Percentiles rank a stretch among this genome's conserved stretches.
Evolutionary conservation across 2,329 filamentous ascomycete genomes (phyloP).

Genomic region (Akanthomyces uredinophilus): DNA sequence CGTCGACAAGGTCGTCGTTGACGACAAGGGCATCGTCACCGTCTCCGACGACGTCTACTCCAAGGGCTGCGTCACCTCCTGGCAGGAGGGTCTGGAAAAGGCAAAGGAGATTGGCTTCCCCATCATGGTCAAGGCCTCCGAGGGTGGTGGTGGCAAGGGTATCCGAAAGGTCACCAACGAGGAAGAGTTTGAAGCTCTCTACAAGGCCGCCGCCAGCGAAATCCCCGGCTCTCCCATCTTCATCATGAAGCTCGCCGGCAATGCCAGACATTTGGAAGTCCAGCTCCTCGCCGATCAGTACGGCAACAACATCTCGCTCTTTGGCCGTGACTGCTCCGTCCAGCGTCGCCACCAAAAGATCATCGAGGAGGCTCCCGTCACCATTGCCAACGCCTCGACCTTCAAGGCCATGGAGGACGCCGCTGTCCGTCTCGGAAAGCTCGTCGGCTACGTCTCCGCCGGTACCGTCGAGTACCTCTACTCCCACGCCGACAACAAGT

Average conservation of each 20-base stretch:
- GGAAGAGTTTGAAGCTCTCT: slow-evolving; percentile 77
- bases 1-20: slow-evolving; percentile 73
- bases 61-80: slow-evolving; percentile 84
- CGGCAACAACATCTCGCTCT: slow-evolving; percentile 98
- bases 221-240: slow-evolving; percentile 99
- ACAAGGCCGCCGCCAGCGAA: slow-evolving; percentile 94
- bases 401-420: slow-evolving; percentile 97
- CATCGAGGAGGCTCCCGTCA: slow-evolving; percentile 97
- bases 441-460: slow-evolving; percentile 97
- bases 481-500: slow-evolving; percentile 95
- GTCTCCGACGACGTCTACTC: slow-evolving; percentile 80
- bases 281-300: slow-evolving; percentile 98
- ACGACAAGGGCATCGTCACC: slow-evolving; percentile 82
- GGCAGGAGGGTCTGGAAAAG: slow-evolving; percentile 81
- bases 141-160: slow-evolving; percentile 98
- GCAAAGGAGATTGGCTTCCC: slow-evolving; percentile 93
- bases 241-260: slow-evolving; percentile 99
- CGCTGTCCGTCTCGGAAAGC: slow-evolving; percentile 84
- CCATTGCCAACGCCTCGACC: slow-evolving; percentile 81
- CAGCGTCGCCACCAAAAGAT: slow-evolving; percentile 99
- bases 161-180: slow-evolving; percentile 90
- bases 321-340: slow-evolving; percentile 97
- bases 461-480: slow-evolving; percentile 99
- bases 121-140: slow-evolving; percentile 99
- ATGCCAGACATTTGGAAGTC: slow-evolving; percentile 93